These are phyloP conservation scores for Sclerotinia nivalis DNA, from an alignment of 2,329 filamentous ascomycete genomes.

Conservation along the genomic window DNA sequence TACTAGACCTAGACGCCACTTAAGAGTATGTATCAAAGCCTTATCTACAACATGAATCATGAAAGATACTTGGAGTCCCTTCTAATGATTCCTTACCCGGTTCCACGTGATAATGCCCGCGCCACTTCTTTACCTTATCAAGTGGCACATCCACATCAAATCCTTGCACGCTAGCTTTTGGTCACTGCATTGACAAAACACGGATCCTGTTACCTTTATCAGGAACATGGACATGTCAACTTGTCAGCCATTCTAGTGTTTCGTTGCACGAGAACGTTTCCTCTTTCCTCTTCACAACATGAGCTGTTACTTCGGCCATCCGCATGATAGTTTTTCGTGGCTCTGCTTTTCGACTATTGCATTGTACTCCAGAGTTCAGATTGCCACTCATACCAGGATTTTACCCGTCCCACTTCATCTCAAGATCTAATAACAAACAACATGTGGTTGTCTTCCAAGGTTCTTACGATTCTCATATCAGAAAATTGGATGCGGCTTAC, in stretches of 20 bases:
- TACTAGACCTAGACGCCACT: not conserved
- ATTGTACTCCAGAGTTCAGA: not conserved
- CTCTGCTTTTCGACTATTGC: not conserved
- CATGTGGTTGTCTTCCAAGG: not conserved
- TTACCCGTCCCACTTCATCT: not conserved
- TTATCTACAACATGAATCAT: not conserved
- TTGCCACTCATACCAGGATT: not conserved
- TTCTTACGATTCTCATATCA: conserved; percentile 8
- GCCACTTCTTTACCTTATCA: conserved; percentile 5
- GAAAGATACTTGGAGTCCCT: not conserved
- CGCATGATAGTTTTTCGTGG: conserved; percentile 23
- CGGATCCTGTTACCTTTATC: not conserved
- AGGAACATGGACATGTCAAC: not conserved
- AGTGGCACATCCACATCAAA: not conserved
- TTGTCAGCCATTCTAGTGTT: not conserved
- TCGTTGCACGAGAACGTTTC: conserved; percentile 10
- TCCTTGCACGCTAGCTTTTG: conserved; percentile 1
- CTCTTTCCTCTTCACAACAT: conserved; percentile 15
- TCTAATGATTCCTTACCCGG: not conserved
- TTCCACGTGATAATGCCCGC: not conserved
- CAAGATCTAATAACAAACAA: not conserved
- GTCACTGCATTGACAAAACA: conserved; percentile 21
- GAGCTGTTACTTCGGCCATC: conserved; percentile 15
- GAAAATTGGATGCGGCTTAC: conserved; percentile 9
- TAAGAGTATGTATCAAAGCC: not conserved